Percentiles rank a stretch among this genome's conserved stretches.
These are phyloP conservation scores for Aquilaria agallochum DNA, from an alignment of 441 rosid genomes.

Conservation along the genomic window DNA sequence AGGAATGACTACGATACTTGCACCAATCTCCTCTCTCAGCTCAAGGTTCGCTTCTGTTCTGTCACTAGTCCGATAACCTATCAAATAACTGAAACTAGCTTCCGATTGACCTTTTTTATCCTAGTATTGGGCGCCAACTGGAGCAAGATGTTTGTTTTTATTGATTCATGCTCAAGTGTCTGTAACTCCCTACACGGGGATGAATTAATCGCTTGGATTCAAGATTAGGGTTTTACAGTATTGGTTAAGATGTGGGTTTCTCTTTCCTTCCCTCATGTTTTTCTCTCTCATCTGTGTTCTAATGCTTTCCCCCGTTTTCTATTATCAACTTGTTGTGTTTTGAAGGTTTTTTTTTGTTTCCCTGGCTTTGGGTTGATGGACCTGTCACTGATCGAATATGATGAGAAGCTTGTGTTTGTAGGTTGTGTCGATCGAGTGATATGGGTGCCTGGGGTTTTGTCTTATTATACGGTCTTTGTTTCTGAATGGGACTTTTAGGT, in stretches of 20 bases:
- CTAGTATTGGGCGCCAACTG: neutral
- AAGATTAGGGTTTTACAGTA: neutral
- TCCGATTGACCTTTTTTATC: neutral
- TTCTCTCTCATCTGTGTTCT: too few species aligned
- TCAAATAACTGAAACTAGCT: neutral
- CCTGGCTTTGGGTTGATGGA: neutral
- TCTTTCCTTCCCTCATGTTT: too few species aligned
- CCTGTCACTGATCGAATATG: constrained; percentile 2
- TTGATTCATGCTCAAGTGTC: neutral
- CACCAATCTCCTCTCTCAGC: constrained; percentile 56
- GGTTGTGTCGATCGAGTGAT: too few species aligned
- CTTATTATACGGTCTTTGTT: too few species aligned
- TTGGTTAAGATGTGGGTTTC: neutral
- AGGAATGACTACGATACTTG: constrained; percentile 60
- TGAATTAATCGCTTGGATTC: too few species aligned
- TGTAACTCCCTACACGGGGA: too few species aligned
- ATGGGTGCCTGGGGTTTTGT: too few species aligned
- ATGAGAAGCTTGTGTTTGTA: too few species aligned
- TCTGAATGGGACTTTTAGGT: too few species aligned
- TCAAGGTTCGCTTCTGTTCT: constrained; percentile 47
- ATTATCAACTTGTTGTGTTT: neutral
- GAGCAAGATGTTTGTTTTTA: neutral
- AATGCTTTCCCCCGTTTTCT: too few species aligned
- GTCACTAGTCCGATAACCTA: neutral
- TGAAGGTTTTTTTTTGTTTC: neutral